Conservation (phyloP, 164 flowering plant species). For the Akebia trifoliata region DNA sequence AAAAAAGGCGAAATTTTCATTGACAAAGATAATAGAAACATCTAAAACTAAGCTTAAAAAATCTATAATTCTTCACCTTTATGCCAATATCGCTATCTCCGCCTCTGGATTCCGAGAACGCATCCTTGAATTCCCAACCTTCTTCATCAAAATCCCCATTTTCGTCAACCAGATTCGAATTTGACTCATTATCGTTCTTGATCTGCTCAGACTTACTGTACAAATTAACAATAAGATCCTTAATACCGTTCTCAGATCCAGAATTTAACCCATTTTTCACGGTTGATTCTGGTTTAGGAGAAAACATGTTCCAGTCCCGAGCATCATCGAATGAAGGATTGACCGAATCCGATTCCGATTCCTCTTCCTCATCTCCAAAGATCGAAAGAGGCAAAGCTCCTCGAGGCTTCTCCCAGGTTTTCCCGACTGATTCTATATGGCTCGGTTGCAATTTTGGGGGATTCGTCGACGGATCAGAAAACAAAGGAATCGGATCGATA, state of each 20-base stretch:
- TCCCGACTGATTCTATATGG: slow-evolving; percentile 4
- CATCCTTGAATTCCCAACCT: slow-evolving; percentile 59
- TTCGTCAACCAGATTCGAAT: slow-evolving; percentile 11
- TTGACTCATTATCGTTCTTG: slow-evolving; percentile 17
- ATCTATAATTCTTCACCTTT: slow-evolving; percentile 10
- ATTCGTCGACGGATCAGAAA: slow-evolving; percentile 3
- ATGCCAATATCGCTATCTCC: slow-evolving; percentile 23
- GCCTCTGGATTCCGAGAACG: slow-evolving; percentile 14
- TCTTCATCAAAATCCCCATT: slow-evolving; percentile 24
- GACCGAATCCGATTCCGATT: slow-evolving; percentile 15
- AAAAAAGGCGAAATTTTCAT: neutral
- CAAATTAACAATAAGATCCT: slow-evolving; percentile 43
- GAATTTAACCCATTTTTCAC: slow-evolving; percentile 18
- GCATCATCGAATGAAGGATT: slow-evolving; percentile 11
- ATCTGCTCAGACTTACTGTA: slow-evolving; percentile 25
- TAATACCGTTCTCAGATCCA: slow-evolving; percentile 22
- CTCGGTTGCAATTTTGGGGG: slow-evolving; percentile 3
- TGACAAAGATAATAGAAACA: neutral
- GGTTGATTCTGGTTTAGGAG: slow-evolving; percentile 5
- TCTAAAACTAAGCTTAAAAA: neutral
- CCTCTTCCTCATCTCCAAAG: slow-evolving; percentile 49
- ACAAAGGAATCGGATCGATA: slow-evolving; percentile 20
- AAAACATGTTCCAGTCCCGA: slow-evolving; percentile 3
- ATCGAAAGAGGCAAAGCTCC: slow-evolving; percentile 77
- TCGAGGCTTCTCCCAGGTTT: slow-evolving; percentile 38